phyloP scores from a whole-genome alignment of 2,329 filamentous ascomycete species.

The Scortechinia acanthostroma region DNA sequence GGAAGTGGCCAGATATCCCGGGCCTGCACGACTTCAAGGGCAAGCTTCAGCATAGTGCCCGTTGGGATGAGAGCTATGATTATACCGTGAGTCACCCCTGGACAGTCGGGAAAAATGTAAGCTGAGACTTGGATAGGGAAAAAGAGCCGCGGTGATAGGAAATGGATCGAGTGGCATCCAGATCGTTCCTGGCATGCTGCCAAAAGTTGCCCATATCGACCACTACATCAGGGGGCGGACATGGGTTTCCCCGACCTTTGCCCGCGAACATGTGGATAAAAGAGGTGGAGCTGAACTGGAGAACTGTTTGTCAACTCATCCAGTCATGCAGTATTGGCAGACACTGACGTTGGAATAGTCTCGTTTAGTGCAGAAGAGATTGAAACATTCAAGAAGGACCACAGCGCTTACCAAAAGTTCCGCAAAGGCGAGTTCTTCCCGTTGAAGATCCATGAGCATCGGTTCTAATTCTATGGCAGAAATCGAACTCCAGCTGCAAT shows the following conservation, averaged over 20 bases:
- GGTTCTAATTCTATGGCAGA: background rate
- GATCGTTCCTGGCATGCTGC: constrained; percentile 9
- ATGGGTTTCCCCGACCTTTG: constrained; percentile 1
- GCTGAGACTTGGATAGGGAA: constrained; percentile 7
- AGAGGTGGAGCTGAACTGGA: background rate
- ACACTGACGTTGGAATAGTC: too few relatives aligned
- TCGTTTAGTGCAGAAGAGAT: background rate
- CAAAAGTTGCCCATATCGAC: constrained; percentile 11
- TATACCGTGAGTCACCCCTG: background rate
- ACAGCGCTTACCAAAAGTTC: background rate
- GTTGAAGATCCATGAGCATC: background rate
- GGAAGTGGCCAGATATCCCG: constrained; percentile 33
- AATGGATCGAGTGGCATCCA: constrained; percentile 20
- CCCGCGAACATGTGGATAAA: background rate
- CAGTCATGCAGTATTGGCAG: too few relatives aligned
- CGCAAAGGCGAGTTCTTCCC: constrained; percentile 1
- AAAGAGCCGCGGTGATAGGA: constrained; percentile 19
- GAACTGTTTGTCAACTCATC: background rate
- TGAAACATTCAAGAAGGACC: background rate
- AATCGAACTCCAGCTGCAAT: background rate
- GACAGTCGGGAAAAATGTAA: background rate
- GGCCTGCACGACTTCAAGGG: constrained; percentile 36
- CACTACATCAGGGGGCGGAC: constrained; percentile 8
- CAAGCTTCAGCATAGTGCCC: constrained; percentile 30
- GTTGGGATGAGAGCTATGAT: constrained; percentile 24